Conservation (phyloP, 257 asterid genomes). For the Fraxinus americana region DNA sequence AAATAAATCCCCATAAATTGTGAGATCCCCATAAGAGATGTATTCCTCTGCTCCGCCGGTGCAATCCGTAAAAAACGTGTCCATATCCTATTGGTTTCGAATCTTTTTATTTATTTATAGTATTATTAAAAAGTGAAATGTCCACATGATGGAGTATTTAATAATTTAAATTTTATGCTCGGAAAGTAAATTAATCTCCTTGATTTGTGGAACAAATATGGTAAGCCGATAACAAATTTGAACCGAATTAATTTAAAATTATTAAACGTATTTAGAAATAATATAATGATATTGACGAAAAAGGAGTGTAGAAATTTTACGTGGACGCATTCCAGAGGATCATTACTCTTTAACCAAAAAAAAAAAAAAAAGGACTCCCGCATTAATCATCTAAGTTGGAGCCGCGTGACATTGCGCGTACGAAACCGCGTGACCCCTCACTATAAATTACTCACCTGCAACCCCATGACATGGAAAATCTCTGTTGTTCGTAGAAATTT, state of each 20-base stretch:
- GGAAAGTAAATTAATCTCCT: too few species aligned
- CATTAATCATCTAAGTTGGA: background rate
- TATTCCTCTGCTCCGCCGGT: background rate
- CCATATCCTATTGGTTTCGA: background rate
- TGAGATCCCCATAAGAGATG: background rate
- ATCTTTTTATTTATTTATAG: too few species aligned
- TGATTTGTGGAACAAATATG: too few species aligned
- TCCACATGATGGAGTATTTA: too few species aligned
- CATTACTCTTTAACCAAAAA: background rate
- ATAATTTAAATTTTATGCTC: too few species aligned
- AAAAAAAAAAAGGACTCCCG: background rate
- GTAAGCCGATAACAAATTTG: too few species aligned
- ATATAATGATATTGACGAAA: too few species aligned
- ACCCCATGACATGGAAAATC: constrained; percentile 27
- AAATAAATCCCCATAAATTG: background rate
- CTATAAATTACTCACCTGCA: constrained; percentile 33
- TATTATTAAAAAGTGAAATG: too few species aligned
- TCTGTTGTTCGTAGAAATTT: constrained; percentile 21
- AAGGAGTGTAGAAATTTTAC: background rate
- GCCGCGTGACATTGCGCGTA: constrained; percentile 18
- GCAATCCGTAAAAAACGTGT: background rate
- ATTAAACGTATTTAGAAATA: too few species aligned
- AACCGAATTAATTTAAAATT: too few species aligned
- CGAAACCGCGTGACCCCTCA: constrained; percentile 48
- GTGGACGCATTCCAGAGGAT: background rate